Evolutionary conservation across 306 rosid species (phyloP).

Genomic region (Sesbania bispinosa): DNA sequence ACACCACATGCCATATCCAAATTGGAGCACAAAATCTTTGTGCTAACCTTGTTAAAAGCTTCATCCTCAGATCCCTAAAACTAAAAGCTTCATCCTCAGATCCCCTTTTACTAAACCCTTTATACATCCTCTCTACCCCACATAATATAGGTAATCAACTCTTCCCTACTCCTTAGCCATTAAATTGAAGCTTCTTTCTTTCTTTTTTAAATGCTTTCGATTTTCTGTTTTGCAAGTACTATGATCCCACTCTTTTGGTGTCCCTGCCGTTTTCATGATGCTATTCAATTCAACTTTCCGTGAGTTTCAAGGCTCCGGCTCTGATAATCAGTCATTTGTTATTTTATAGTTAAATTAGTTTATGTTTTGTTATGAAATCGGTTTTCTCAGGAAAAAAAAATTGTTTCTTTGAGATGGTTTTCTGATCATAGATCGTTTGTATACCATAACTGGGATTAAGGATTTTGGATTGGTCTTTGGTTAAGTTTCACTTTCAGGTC

Average conservation of each 20-base stretch:
- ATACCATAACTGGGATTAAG: slow-evolving; percentile 25
- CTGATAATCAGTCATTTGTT: slow-evolving; percentile 1
- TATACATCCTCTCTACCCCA: not conserved
- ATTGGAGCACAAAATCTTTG: not conserved
- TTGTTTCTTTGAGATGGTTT: slow-evolving; percentile 38
- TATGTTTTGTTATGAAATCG: slow-evolving; percentile 3
- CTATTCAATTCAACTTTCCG: slow-evolving; percentile 34
- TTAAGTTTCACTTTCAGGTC: slow-evolving; percentile 11
- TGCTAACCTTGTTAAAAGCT: not conserved
- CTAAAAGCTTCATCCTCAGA: not conserved
- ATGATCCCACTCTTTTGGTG: slow-evolving; percentile 20
- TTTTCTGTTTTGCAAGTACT: not conserved
- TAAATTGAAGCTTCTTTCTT: not conserved
- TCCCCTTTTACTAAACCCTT: not conserved
- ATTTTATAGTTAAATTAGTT: not conserved
- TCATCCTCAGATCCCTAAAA: slow-evolving; percentile 14
- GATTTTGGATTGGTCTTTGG: slow-evolving; percentile 24
- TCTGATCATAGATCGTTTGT: slow-evolving; percentile 30
- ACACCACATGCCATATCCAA: not conserved
- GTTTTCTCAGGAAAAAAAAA: too few relatives aligned
- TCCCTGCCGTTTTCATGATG: slow-evolving; percentile 35
- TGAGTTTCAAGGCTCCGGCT: slow-evolving; percentile 42
- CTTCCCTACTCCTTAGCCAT: not conserved
- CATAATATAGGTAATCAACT: not conserved
- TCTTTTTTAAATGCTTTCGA: not conserved